Conservation (phyloP, 441 rosid genomes). For the Erysimum pusillum region DNA sequence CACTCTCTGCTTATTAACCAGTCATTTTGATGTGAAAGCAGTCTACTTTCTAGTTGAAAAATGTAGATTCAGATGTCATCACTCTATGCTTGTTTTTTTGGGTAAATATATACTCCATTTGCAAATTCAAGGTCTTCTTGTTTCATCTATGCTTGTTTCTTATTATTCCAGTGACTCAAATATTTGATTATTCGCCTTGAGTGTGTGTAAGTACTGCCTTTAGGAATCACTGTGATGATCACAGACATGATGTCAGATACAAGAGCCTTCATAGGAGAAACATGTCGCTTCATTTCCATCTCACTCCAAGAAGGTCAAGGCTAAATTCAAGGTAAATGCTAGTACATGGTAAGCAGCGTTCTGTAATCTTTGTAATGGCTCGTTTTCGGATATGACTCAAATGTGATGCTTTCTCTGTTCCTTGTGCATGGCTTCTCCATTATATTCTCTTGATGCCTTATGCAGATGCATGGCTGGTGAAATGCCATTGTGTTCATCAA, state of each 20-base stretch:
- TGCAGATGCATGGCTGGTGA: conserved; percentile 8
- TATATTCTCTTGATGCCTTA: not conserved
- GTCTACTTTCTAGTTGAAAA: not conserved
- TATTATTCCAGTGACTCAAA: not conserved
- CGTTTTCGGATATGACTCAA: not conserved
- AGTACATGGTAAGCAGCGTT: not conserved
- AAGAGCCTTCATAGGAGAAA: conserved; percentile 13
- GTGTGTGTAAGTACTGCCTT: conserved; percentile 25
- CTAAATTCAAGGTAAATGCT: conserved; percentile 16
- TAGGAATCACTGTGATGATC: conserved; percentile 8
- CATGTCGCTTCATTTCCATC: conserved; percentile 17
- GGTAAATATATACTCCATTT: conserved; percentile 34
- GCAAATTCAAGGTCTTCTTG: not conserved
- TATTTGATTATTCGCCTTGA: not conserved
- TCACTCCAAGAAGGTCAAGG: conserved; percentile 5
- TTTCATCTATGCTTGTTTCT: not conserved
- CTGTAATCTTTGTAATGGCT: conserved; percentile 5
- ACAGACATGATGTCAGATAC: not conserved
- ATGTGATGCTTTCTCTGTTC: conserved; percentile 15
- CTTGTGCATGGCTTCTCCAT: conserved; percentile 10
- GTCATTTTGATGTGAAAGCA: conserved; percentile 10
- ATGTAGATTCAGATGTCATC: conserved; percentile 20
- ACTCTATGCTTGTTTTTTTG: not conserved
- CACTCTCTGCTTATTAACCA: conserved; percentile 6
- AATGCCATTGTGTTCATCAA: conserved; percentile 9